Evolutionary conservation across 495 filamentous ascomycete species (phyloP).

Genomic region (Aspergillus wentii): DNA sequence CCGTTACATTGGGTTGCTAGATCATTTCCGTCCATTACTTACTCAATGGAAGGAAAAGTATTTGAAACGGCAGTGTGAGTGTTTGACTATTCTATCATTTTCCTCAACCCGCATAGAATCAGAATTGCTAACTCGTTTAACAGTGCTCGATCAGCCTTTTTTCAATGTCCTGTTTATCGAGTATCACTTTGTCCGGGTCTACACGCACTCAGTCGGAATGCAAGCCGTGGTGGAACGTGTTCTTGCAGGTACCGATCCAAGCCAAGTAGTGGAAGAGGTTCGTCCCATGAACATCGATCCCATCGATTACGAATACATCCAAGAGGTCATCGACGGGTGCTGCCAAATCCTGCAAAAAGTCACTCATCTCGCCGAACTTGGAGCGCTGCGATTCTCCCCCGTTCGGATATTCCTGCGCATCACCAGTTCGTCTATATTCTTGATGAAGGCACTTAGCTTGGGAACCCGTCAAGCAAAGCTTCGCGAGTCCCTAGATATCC

Average conservation of each 20-base stretch:
- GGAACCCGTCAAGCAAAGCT: conserved; percentile 44
- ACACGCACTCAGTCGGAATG: conserved; percentile 52
- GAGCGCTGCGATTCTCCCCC: conserved; percentile 43
- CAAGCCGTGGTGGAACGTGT: conserved; percentile 47
- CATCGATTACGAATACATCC: conserved; percentile 51
- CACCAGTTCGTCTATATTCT: conserved; percentile 47
- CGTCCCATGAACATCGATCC: conserved; percentile 46
- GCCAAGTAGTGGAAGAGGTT: conserved; percentile 32
- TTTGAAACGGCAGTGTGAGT: conserved; percentile 33
- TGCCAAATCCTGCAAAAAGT: conserved; percentile 46
- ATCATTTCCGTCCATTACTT: conserved; percentile 47
- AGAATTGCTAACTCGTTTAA: background rate
- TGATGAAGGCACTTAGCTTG: conserved; percentile 50
- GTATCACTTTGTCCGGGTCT: conserved; percentile 50
- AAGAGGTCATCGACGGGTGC: conserved; percentile 52
- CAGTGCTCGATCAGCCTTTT: conserved; percentile 39
- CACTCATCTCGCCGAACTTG: conserved; percentile 34
- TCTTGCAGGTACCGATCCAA: conserved; percentile 35
- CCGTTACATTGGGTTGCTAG: conserved; percentile 47
- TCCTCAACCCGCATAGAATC: background rate
- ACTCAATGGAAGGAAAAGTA: conserved; percentile 48
- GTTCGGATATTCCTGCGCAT: conserved; percentile 49
- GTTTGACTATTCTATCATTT: background rate
- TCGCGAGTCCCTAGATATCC: conserved; percentile 42
- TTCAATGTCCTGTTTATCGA: conserved; percentile 46